phyloP scores from a whole-genome alignment of 306 rosid genomes.

The Psophocarpus tetragonolobus region DNA sequence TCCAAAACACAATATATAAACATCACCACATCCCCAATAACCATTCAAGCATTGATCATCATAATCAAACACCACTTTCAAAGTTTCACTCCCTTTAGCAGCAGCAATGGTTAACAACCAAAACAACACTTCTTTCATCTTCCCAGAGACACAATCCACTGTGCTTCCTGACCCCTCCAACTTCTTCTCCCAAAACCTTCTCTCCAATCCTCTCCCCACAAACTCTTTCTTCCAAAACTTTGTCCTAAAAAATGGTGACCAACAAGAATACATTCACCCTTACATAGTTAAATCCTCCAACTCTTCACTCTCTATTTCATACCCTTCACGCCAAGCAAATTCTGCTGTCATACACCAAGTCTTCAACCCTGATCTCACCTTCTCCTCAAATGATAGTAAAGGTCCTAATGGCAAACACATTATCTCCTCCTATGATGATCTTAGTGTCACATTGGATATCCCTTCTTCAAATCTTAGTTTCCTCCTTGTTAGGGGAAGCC shows the following conservation, averaged over 20 bases:
- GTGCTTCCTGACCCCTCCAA: slow-evolving; percentile 89
- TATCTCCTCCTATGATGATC: slow-evolving; percentile 66
- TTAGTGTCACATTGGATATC: slow-evolving; percentile 69
- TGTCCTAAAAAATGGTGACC: slow-evolving; percentile 74
- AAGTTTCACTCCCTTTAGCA: neutral
- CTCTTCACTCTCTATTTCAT: slow-evolving; percentile 65
- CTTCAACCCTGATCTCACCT: slow-evolving; percentile 70
- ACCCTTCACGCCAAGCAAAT: slow-evolving; percentile 56
- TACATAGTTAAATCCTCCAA: slow-evolving; percentile 65
- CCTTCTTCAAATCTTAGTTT: slow-evolving; percentile 69
- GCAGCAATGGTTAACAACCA: neutral
- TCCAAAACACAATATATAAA: neutral
- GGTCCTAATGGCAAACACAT: slow-evolving; percentile 46
- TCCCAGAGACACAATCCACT: slow-evolving; percentile 65
- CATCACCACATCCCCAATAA: neutral
- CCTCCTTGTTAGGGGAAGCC: slow-evolving; percentile 86
- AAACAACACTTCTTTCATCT: slow-evolving; percentile 45
- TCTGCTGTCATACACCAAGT: slow-evolving; percentile 55
- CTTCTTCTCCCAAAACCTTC: slow-evolving; percentile 64
- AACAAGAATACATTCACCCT: slow-evolving; percentile 85
- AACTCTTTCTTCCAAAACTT: slow-evolving; percentile 93
- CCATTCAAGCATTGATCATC: slow-evolving; percentile 5
- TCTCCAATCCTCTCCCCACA: slow-evolving; percentile 75
- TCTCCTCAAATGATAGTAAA: no score
- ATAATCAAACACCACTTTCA: neutral